These are phyloP conservation scores for Trichosporon sp. DNA, from an alignment of 1,284 basidiomycete species.

Conservation along the genomic window DNA sequence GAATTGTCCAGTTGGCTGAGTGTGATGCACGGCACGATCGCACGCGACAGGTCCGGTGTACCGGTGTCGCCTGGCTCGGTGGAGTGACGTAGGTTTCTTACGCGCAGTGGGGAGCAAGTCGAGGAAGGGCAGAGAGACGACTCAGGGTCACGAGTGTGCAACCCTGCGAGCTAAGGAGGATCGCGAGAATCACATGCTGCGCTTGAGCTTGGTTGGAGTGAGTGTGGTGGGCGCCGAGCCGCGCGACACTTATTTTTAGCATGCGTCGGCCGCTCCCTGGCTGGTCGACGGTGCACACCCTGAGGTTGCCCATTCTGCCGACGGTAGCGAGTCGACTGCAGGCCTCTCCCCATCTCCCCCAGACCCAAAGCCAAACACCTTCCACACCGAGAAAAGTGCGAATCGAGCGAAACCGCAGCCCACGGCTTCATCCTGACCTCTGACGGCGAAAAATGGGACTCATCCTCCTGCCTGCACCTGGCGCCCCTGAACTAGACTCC, in stretches of 20 bases:
- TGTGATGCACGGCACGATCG: background rate
- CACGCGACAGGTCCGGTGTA: background rate
- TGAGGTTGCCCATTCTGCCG: background rate
- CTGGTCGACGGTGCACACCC: background rate
- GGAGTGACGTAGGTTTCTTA: background rate
- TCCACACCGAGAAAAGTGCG: slow-evolving; percentile 2
- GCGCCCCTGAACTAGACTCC: slow-evolving; percentile 6
- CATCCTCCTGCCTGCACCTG: background rate
- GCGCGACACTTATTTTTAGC: background rate
- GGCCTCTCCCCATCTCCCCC: background rate
- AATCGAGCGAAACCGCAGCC: background rate
- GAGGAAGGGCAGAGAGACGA: background rate
- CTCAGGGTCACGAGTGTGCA: background rate
- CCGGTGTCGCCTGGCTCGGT: too few species aligned
- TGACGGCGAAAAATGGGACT: background rate
- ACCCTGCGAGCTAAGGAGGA: background rate
- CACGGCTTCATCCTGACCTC: too few species aligned
- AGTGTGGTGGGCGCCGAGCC: background rate
- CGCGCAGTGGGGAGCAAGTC: too few species aligned
- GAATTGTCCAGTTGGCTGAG: slow-evolving; percentile 3
- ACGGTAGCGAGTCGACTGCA: background rate
- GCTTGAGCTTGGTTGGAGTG: background rate
- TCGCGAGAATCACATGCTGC: slow-evolving; percentile 10
- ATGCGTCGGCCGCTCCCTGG: background rate
- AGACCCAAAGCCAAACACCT: background rate